phyloP scores from a whole-genome alignment of 1,139 yeast genomes.

The Lodderomyces theae region DNA sequence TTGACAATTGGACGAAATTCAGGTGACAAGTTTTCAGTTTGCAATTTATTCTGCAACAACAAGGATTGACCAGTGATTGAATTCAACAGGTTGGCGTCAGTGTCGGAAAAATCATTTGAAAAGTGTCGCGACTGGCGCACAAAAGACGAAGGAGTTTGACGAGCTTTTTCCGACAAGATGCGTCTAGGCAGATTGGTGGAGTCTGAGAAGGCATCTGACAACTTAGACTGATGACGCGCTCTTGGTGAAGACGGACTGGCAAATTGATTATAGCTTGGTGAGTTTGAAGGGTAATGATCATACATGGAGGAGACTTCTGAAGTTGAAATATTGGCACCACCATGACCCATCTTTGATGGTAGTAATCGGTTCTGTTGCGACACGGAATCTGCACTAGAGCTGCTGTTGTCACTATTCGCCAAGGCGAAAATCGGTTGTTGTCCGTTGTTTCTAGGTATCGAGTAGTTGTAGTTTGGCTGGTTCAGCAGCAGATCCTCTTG shows the following conservation, averaged over 20 bases:
- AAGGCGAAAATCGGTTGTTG: constrained; percentile 2
- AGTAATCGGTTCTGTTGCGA: constrained; percentile 5
- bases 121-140: constrained; percentile 38
- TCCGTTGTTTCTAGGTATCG: background rate
- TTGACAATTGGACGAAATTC: constrained; percentile 43
- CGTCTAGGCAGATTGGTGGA: constrained; percentile 15
- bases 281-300: constrained; percentile 6
- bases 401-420: constrained; percentile 9
- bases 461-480: background rate
- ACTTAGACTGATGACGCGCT: constrained; percentile 6
- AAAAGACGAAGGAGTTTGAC: constrained; percentile 37
- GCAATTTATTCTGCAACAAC: constrained; percentile 21
- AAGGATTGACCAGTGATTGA: constrained; percentile 18
- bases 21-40: constrained; percentile 32
- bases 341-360: constrained; percentile 8
- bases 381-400: constrained; percentile 8
- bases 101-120: constrained; percentile 19
- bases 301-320: constrained; percentile 11
- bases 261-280: constrained; percentile 2
- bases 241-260: constrained; percentile 8
- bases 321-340: background rate
- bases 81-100: constrained; percentile 17
- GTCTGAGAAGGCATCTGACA: constrained; percentile 8
- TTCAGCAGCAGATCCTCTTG: constrained; percentile 4
- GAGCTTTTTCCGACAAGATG: constrained; percentile 28